Conservation (phyloP, 2,329 filamentous ascomycete genomes). For the Exophiala viscosa region DNA sequence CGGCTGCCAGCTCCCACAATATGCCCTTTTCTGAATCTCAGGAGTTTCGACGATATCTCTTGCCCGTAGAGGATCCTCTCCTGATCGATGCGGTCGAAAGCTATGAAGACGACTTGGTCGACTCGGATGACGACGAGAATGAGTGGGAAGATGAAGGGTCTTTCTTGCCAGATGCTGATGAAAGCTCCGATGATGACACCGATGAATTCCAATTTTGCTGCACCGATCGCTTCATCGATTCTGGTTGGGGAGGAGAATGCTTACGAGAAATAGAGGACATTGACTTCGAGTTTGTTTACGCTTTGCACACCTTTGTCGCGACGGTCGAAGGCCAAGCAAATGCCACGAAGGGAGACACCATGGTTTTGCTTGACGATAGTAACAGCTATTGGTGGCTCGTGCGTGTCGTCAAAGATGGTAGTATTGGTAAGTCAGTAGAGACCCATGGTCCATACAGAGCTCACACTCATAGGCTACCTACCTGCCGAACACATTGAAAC, state of each 20-base stretch:
- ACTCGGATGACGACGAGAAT: constrained; percentile 17
- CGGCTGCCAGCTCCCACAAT: neutral
- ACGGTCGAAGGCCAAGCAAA: constrained; percentile 98
- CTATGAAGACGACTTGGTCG: constrained; percentile 9
- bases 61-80: constrained; percentile 42
- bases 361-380: constrained; percentile 96
- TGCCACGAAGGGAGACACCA: constrained; percentile 96
- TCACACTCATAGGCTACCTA: constrained; percentile 67
- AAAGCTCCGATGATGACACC: constrained; percentile 56
- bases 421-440: constrained; percentile 61
- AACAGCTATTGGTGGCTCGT: constrained; percentile 99
- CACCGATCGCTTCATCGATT: constrained; percentile 64
- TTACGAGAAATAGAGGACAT: constrained; percentile 97
- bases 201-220: constrained; percentile 55
- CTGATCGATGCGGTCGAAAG: constrained; percentile 30
- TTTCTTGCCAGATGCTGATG: constrained; percentile 44
- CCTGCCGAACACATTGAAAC: constrained; percentile 98
- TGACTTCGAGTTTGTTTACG: constrained; percentile 99
- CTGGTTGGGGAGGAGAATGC: constrained; percentile 72
- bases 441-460: neutral
- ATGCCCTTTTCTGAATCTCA: constrained; percentile 20
- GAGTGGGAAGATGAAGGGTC: constrained; percentile 32
- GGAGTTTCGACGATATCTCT: constrained; percentile 36
- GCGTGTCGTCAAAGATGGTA: constrained; percentile 93
- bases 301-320: constrained; percentile 93